Evolutionary conservation across 225 moss, liverwort and hornwort genomes (phyloP), one percentile per base, ranked within the genome.

Genomic region (Asterella californica): DNA sequence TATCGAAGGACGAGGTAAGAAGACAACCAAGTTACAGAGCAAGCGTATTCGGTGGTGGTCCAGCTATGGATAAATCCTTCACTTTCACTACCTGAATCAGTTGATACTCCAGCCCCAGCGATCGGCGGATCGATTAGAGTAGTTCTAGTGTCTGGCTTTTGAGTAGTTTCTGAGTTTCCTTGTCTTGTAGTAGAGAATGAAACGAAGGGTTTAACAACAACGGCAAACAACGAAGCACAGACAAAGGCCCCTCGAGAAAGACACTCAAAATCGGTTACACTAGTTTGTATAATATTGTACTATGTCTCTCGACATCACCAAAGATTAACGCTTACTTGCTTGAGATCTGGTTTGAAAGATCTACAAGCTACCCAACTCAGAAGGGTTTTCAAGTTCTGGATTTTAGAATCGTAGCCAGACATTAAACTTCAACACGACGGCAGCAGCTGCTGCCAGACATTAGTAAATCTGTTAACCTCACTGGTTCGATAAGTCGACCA

Each of bases 231-330:
- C 75, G 25, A 76, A 57, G 33, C 6, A 37, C 37, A 60, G 24
- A 76, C 59, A 4, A 53, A 57, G 34, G 54, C 75, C 52, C 2
- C 74, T 2, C 52, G 30, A 5, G 49, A 6, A 74, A 33, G 52
- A 53, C 74, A 53, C 52, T 21, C 46, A 74, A 3, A 29, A 53
- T 30, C 46, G 17, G 45, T 49, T 30, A 64, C 45, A 17, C n/a
- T 77, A 77, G 77, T 42, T 77, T 77, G 77, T 77, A 77, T 0
- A 30, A 77, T 77, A 77, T 38, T 77, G 77, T 77, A 76, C n/a
- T 45, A 64, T 45, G 48, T 64, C 64, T 63, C 77, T 77, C 37
- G 54, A 36, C 33, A 38, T 36, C 33, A 76, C 4, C 22, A 30
- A 59, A 32, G 54, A 32, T 57, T 36, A 8, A 37, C 6, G 75